Conservation (phyloP, 306 rosid genomes). For the Cucurbita moschata region DNA sequence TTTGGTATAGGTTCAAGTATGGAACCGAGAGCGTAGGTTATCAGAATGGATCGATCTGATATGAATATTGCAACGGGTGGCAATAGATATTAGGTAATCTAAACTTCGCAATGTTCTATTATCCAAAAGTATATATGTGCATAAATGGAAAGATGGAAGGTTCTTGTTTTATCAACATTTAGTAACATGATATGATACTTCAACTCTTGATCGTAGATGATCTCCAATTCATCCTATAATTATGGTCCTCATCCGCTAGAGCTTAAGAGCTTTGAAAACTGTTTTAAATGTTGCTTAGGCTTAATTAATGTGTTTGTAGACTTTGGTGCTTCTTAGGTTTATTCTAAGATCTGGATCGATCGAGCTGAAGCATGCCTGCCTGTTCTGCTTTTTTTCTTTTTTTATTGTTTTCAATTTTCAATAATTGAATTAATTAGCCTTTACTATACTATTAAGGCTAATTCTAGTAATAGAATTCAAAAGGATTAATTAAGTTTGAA, state of each 20-base stretch:
- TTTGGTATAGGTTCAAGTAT: conserved; percentile 1
- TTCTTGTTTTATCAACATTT: not conserved
- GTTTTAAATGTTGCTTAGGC: not conserved
- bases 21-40: not conserved
- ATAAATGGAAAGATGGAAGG: conserved; percentile 36
- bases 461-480: not conserved
- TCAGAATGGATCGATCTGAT: not conserved
- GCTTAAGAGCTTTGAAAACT: not conserved
- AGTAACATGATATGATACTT: conserved; percentile 3
- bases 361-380: too few species aligned
- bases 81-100: conserved; percentile 26
- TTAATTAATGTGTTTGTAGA: not conserved
- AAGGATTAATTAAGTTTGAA: not conserved
- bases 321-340: not conserved
- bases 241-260: not conserved
- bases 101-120: conserved; percentile 22
- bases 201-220: not conserved
- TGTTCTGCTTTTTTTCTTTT: not conserved
- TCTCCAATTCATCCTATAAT: not conserved
- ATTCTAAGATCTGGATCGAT: too few species aligned
- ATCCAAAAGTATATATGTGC: conserved; percentile 19
- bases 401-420: not conserved
- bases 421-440: not conserved
- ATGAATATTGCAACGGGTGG: conserved; percentile 12
- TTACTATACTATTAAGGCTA: not conserved